phyloP scores from a whole-genome alignment of 2,329 filamentous ascomycete genomes.

The Trichoderma guizhouense region DNA sequence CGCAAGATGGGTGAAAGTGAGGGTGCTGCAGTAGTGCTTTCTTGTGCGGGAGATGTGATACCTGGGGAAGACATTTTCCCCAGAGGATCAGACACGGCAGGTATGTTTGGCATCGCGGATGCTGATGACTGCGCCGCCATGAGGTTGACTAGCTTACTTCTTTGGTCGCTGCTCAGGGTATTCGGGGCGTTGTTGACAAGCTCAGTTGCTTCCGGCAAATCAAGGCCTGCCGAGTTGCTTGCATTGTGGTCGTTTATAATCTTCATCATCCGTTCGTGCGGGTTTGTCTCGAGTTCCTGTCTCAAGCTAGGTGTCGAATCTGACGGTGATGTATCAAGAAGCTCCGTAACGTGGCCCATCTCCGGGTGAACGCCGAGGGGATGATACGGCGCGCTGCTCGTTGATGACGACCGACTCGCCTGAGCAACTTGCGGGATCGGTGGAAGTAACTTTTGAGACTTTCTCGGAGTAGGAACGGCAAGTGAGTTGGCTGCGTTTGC shows the following conservation, averaged over 20 bases:
- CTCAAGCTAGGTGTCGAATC: conserved; percentile 51
- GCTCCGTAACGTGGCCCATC: conserved; percentile 58
- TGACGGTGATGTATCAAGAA: conserved; percentile 51
- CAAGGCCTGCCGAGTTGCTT: conserved; percentile 44
- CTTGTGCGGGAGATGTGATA: conserved; percentile 25
- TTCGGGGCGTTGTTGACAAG: conserved; percentile 54
- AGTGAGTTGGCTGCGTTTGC: conserved; percentile 37
- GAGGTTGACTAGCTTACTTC: conserved; percentile 56
- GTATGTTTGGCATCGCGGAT: conserved; percentile 25
- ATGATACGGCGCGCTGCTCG: conserved; percentile 30
- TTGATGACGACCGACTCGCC: conserved; percentile 28
- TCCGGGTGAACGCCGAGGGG: conserved; percentile 35
- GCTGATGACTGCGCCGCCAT: conserved; percentile 48
- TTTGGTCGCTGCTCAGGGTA: conserved; percentile 55
- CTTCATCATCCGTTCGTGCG: conserved; percentile 61
- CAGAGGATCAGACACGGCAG: conserved; percentile 21
- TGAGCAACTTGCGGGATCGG: conserved; percentile 46
- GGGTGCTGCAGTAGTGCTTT: conserved; percentile 29
- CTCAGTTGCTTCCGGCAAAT: conserved; percentile 49
- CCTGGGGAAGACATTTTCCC: conserved; percentile 20
- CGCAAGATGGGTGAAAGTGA: conserved; percentile 51
- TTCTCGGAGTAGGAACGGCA: conserved; percentile 44
- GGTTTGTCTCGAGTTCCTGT: conserved; percentile 55
- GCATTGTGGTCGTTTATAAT: conserved; percentile 64
- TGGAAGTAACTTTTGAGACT: conserved; percentile 52